These are phyloP conservation scores for Fusarium neocosmosporiellum DNA, from an alignment of 2,329 filamentous ascomycete genomes.

Conservation along the genomic window DNA sequence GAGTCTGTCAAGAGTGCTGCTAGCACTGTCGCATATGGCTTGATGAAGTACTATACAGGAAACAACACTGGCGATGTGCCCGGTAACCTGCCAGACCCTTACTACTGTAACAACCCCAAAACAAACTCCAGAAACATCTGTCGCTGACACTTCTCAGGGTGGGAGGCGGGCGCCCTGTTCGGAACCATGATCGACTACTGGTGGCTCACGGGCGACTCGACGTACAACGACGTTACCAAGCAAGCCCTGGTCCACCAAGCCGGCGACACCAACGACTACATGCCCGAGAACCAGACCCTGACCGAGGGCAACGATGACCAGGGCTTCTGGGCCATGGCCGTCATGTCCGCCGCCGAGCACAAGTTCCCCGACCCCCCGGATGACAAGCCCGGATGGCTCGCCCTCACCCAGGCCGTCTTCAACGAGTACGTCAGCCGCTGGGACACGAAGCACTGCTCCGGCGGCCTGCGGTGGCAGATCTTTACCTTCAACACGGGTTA, in stretches of 20 bases:
- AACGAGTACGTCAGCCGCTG: slow-evolving; percentile 80
- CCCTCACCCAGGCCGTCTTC: slow-evolving; percentile 81
- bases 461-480: slow-evolving; percentile 88
- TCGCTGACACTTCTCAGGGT: slow-evolving; percentile 57
- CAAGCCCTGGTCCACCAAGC: slow-evolving; percentile 71
- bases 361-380: slow-evolving; percentile 76
- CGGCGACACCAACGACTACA: slow-evolving; percentile 69
- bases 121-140: slow-evolving; percentile 36
- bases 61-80: slow-evolving; percentile 69
- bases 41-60: slow-evolving; percentile 64
- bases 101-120: slow-evolving; percentile 69
- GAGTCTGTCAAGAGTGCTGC: slow-evolving; percentile 63
- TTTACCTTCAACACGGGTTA: slow-evolving; percentile 80
- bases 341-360: slow-evolving; percentile 81
- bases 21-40: slow-evolving; percentile 58
- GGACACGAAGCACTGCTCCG: slow-evolving; percentile 72
- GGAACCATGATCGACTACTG: slow-evolving; percentile 79
- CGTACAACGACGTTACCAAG: slow-evolving; percentile 70
- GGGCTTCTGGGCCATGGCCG: slow-evolving; percentile 87
- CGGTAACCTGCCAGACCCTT: slow-evolving; percentile 68
- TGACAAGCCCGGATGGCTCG: slow-evolving; percentile 77
- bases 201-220: slow-evolving; percentile 73
- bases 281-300: slow-evolving; percentile 73
- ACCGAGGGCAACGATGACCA: slow-evolving; percentile 79
- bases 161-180: slow-evolving; percentile 80